Evolutionary conservation across 176 grass and related monocot species (phyloP).

Genomic region (Musa itinerans): DNA sequence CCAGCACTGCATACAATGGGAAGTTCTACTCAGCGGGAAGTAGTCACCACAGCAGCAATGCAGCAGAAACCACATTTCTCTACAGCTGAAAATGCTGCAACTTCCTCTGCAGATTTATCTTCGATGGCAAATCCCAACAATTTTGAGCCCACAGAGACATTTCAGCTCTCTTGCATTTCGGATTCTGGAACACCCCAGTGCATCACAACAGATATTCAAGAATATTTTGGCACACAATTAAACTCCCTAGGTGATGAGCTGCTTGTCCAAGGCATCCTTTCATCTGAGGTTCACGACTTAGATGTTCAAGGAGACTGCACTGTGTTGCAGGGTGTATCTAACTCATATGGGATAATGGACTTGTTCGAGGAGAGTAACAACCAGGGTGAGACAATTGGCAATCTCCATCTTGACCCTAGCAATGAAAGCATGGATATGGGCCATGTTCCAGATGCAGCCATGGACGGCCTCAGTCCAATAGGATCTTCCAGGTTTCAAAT

Average conservation of each 20-base stretch:
- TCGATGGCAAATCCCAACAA: constrained; percentile 29
- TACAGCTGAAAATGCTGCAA: constrained; percentile 46
- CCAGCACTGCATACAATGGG: constrained; percentile 19
- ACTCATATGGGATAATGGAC: constrained; percentile 51
- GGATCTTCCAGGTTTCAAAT: constrained; percentile 35
- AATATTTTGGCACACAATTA: constrained; percentile 63
- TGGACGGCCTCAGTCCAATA: constrained; percentile 26
- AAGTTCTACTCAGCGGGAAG: constrained; percentile 27
- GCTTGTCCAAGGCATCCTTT: constrained; percentile 39
- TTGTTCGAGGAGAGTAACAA: constrained; percentile 44
- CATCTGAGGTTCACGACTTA: constrained; percentile 25
- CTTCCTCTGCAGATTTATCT: constrained; percentile 42
- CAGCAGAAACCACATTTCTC: constrained; percentile 18
- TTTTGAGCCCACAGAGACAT: constrained; percentile 43
- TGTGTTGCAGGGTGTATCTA: constrained; percentile 45
- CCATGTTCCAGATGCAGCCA: constrained; percentile 27
- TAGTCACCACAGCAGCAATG: constrained; percentile 20
- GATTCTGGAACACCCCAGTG: constrained; percentile 16
- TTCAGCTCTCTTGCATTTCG: constrained; percentile 51
- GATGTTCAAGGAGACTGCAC: constrained; percentile 17
- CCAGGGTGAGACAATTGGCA: constrained; percentile 30
- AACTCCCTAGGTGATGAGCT: constrained; percentile 33
- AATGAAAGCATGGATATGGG: constrained; percentile 25
- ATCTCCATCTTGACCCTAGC: constrained; percentile 34
- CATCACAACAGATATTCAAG: constrained; percentile 45